These are phyloP conservation scores for Notholithocarpus densiflorus DNA, from an alignment of 306 rosid species.

Conservation along the genomic window DNA sequence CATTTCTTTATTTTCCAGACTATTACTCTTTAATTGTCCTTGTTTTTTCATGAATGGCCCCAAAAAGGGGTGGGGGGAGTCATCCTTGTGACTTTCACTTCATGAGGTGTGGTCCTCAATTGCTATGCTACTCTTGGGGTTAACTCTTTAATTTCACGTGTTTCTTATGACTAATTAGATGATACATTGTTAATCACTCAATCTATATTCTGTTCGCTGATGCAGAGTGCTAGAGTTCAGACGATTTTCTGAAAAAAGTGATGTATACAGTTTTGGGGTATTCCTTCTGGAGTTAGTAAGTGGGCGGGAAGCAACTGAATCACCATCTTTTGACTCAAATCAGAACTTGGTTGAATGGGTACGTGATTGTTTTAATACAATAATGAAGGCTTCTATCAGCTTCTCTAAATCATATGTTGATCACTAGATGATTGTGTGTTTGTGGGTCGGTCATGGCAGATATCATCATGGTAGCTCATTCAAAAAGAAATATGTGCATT, in stretches of 20 bases:
- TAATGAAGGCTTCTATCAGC: not conserved
- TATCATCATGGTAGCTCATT: not conserved
- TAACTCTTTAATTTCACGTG: not conserved
- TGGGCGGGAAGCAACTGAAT: slow-evolving; percentile 65
- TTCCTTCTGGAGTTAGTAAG: slow-evolving; percentile 79
- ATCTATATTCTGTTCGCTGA: slow-evolving; percentile 18
- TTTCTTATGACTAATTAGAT: slow-evolving; percentile 3
- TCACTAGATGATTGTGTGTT: not conserved
- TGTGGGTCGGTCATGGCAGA: not conserved
- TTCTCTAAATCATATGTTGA: not conserved
- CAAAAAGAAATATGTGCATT: not conserved
- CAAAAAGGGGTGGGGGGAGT: not conserved
- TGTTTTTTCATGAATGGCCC: not conserved
- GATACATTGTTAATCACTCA: slow-evolving; percentile 1
- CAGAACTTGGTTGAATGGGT: slow-evolving; percentile 73
- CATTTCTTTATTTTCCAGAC: not conserved
- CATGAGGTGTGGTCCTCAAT: not conserved
- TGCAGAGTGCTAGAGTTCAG: slow-evolving; percentile 87
- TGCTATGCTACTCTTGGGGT: not conserved
- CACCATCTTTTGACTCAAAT: slow-evolving; percentile 38
- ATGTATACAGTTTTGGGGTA: slow-evolving; percentile 80
- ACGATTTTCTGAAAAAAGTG: slow-evolving; percentile 86
- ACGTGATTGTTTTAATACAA: slow-evolving; percentile 18
- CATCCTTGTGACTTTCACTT: not conserved
- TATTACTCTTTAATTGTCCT: not conserved